Evolutionary conservation across 495 filamentous ascomycete species (phyloP), one percentile per base, ranked within the genome.

Genomic region (Penicillium coprophilum): DNA sequence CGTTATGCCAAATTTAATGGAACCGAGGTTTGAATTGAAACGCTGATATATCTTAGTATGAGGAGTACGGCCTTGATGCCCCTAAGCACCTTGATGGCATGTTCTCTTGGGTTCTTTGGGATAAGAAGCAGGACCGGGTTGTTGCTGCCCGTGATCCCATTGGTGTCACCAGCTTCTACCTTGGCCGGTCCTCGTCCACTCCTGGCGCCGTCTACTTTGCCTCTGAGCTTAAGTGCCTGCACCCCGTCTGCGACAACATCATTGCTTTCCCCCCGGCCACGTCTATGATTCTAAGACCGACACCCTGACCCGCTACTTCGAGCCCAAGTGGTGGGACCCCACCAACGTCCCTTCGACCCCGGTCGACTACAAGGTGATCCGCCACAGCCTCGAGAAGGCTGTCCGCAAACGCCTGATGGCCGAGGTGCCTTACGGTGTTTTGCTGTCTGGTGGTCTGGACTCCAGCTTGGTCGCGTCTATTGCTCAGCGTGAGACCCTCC

Each of bases 41-140:
- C 12, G 52, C 61, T 64, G 32, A 59, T 55, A 13, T 39, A 13
- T 24, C 54, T 46, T 72, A 97, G 92, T 97, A 97, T 67, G 80
- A 89, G 74, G 85, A 97, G 72, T 81, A 96, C 82, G 95, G 87
- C 60, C 81, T 96, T 56, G 89, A 97, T 72, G 90, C 92, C 58
- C 93, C 94, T 59, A 95, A 96, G 77, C 77, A 91, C 72, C 86
- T 98, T 58, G 94, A 98, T 71, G 94, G 94, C 74, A 98, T 98
- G 95, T 98, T 98, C 84, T 96, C 93, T 11, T 98, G 92, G 79
- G 92, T 97, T 41, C 82, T 98, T 27, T 97, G 95, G 76, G 94
- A 98, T 80, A 94, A 92, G 78, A 87, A 81, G 47, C 83, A 87
- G 66, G 89, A 98, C 77, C 87, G 95, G 50, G 90, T 89, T 31